Evolutionary conservation across 2,329 filamentous ascomycete genomes (phyloP).

Genomic region (Pseudocercospora vitis): DNA sequence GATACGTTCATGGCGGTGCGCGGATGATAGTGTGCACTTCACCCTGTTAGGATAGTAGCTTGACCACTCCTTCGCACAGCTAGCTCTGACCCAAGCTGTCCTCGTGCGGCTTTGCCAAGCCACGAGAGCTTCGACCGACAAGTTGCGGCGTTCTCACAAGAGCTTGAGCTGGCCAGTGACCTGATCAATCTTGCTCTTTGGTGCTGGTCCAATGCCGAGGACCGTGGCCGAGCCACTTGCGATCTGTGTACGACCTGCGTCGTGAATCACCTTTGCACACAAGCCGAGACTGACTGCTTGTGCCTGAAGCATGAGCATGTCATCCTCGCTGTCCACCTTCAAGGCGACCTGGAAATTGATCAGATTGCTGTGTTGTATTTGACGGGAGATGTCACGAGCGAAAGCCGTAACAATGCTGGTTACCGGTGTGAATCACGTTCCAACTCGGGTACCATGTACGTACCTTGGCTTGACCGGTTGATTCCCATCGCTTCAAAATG

Average conservation of each 20-base stretch:
- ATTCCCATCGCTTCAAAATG: constrained; percentile 82
- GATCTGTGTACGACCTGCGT: constrained; percentile 97
- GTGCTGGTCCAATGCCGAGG: constrained; percentile 70
- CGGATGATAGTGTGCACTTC: too few relatives aligned
- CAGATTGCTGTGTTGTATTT: constrained; percentile 51
- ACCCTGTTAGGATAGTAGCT: too few relatives aligned
- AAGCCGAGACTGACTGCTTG: constrained; percentile 80
- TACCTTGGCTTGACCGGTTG: constrained; percentile 53
- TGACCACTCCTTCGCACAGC: too few relatives aligned
- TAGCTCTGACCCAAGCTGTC: too few relatives aligned
- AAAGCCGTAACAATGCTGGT: not conserved
- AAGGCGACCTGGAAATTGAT: constrained; percentile 72
- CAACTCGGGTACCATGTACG: constrained; percentile 61
- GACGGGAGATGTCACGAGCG: not conserved
- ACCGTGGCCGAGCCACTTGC: constrained; percentile 90
- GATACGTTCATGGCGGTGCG: too few relatives aligned
- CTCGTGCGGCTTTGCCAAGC: not conserved
- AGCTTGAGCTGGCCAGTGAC: constrained; percentile 85
- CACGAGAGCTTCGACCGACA: not conserved
- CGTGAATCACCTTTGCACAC: constrained; percentile 85
- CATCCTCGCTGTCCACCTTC: constrained; percentile 83
- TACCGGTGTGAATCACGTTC: constrained; percentile 61
- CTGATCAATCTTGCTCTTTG: constrained; percentile 80
- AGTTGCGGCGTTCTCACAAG: constrained; percentile 53
- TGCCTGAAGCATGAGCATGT: constrained; percentile 71